Conservation (phyloP, 768 basidiomycete species). For the Termitomyces sp. region DNA sequence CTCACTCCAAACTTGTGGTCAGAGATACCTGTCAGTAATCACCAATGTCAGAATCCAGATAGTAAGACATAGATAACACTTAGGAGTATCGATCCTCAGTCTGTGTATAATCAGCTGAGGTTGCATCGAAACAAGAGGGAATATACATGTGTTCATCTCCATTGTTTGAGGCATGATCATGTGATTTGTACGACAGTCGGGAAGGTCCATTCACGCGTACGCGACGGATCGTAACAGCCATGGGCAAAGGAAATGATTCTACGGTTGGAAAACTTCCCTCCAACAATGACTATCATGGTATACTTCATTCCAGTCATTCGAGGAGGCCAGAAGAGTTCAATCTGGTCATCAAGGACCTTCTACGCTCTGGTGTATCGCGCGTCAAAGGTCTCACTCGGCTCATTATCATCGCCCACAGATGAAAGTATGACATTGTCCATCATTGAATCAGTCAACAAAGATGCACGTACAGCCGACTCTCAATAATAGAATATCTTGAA, state of each 20-base stretch:
- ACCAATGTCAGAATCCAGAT: too few species aligned
- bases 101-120: too few species aligned
- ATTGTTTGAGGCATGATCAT: too few species aligned
- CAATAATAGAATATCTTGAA: neutral
- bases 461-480: neutral
- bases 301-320: neutral
- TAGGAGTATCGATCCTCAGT: too few species aligned
- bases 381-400: neutral
- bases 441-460: neutral
- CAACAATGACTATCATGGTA: neutral
- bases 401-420: neutral
- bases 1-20: neutral
- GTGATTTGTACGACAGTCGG: too few species aligned
- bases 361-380: neutral
- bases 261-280: neutral
- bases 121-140: too few species aligned
- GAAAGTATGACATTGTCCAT: neutral
- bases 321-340: neutral
- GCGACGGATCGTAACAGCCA: neutral
- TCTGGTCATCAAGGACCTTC: neutral
- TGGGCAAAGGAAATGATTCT: neutral
- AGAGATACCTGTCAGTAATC: neutral
- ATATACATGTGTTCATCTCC: too few species aligned
- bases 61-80: too few species aligned
- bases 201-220: too few species aligned